Evolutionary conservation across 371 early-diverging fungal genomes (phyloP).

Genomic region (Chytridium lagenaria): DNA sequence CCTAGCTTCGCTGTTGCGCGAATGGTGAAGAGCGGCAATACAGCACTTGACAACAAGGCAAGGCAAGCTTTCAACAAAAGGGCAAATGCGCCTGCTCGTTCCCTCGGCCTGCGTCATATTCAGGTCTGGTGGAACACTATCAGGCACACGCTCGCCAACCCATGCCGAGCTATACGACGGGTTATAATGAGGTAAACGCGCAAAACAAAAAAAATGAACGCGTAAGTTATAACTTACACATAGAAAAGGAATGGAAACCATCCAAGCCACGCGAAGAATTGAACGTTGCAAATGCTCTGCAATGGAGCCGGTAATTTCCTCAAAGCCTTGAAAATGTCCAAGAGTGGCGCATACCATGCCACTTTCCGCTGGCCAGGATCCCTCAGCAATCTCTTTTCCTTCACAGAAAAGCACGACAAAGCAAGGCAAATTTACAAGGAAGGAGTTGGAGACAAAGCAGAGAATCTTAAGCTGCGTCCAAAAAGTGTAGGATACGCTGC

Average conservation of each 20-base stretch:
- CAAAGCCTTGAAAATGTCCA: constrained; percentile 35
- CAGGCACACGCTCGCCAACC: constrained; percentile 31
- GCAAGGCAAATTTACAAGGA: constrained; percentile 66
- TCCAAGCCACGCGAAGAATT: constrained; percentile 93
- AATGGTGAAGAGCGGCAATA: constrained; percentile 65
- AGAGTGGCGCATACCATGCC: constrained; percentile 40
- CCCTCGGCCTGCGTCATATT: constrained; percentile 26
- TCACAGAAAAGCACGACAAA: constrained; percentile 71
- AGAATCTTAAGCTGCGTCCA: constrained; percentile 83
- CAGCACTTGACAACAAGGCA: constrained; percentile 70
- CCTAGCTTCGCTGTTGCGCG: not conserved
- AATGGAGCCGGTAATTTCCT: constrained; percentile 73
- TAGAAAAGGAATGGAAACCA: constrained; percentile 97
- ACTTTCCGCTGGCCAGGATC: constrained; percentile 9
- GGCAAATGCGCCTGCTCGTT: constrained; percentile 85
- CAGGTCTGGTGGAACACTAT: not conserved
- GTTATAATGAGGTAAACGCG: no score
- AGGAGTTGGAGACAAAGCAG: constrained; percentile 72
- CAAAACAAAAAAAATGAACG: no score
- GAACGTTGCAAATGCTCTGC: constrained; percentile 81
- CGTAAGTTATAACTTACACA: constrained; percentile 59
- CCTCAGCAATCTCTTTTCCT: constrained; percentile 48
- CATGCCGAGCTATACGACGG: constrained; percentile 47
- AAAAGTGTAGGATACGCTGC: constrained; percentile 69
- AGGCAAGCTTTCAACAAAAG: constrained; percentile 80